Percentiles rank a stretch among this genome's conserved stretches.
Evolutionary conservation across 2,329 filamentous ascomycete genomes (phyloP).

Genomic region (Alternaria arbusti): DNA sequence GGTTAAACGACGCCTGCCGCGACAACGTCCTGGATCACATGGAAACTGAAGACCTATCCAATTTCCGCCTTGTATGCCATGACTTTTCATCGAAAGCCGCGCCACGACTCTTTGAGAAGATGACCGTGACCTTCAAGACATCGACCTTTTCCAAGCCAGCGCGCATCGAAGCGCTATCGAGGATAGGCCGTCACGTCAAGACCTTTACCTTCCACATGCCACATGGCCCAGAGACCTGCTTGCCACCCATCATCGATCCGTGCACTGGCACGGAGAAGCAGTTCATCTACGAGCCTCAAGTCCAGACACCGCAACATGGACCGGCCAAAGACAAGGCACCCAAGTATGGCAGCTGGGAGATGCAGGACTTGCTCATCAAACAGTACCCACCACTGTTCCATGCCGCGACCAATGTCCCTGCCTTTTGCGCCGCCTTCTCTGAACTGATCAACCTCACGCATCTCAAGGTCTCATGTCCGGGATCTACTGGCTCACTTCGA

Average conservation of each 20-base stretch:
- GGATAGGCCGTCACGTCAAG: conserved; percentile 80
- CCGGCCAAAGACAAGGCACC: conserved; percentile 65
- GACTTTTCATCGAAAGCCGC: conserved; percentile 75
- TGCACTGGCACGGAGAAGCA: conserved; percentile 76
- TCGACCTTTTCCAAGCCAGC: conserved; percentile 77
- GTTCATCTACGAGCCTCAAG: conserved; percentile 83
- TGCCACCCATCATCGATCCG: conserved; percentile 84
- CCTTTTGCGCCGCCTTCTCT: conserved; percentile 78
- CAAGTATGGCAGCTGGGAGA: conserved; percentile 80
- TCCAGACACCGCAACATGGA: conserved; percentile 61
- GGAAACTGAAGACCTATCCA: conserved; percentile 51
- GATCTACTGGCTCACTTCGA: conserved; percentile 68
- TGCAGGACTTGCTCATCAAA: conserved; percentile 80
- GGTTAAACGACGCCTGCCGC: conserved; percentile 56
- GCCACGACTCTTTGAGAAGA: conserved; percentile 71
- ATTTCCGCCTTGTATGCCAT: conserved; percentile 70
- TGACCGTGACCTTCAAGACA: conserved; percentile 73
- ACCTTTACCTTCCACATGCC: conserved; percentile 79
- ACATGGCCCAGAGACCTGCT: conserved; percentile 78
- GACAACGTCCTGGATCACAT: conserved; percentile 53
- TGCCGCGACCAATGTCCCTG: conserved; percentile 83
- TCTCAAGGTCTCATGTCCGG: conserved; percentile 77
- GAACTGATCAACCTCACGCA: conserved; percentile 73
- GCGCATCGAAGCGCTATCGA: conserved; percentile 74
- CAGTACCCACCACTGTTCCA: conserved; percentile 92